Percentiles rank a stretch among this genome's conserved stretches.
phyloP scores from a whole-genome alignment of 2,329 filamentous ascomycete genomes.

The Aspergillus udagawae region DNA sequence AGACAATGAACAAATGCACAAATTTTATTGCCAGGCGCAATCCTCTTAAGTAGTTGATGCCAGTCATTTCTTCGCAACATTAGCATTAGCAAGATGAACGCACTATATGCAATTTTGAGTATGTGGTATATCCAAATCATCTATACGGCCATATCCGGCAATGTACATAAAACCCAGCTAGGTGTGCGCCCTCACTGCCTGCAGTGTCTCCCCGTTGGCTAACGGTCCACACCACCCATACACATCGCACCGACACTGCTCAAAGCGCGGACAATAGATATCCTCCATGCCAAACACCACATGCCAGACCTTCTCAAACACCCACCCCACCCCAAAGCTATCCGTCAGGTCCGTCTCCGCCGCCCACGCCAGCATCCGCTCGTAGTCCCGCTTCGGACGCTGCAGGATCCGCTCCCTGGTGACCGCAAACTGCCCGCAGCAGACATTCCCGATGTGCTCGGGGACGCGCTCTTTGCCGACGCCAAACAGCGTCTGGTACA shows the following conservation, averaged over 20 bases:
- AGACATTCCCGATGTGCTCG: constrained; percentile 26
- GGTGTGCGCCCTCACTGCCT: background rate
- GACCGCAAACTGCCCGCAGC: constrained; percentile 35
- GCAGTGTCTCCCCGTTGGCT: background rate
- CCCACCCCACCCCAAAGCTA: constrained; percentile 27
- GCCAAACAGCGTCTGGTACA: constrained; percentile 23
- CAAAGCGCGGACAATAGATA: constrained; percentile 20
- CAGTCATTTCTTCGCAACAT: background rate
- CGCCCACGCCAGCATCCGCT: constrained; percentile 31
- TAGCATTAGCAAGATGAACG: background rate
- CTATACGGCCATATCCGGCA: background rate
- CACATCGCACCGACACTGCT: constrained; percentile 28
- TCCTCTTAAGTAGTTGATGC: too few species aligned
- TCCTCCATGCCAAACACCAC: constrained; percentile 28
- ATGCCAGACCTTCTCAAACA: constrained; percentile 33
- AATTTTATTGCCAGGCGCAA: too few species aligned
- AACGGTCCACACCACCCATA: constrained; percentile 25
- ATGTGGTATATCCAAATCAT: background rate
- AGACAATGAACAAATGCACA: background rate
- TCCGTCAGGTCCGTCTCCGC: constrained; percentile 26
- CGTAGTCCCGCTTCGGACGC: constrained; percentile 26
- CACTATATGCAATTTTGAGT: background rate
- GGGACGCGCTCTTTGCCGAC: constrained; percentile 21
- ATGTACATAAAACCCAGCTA: background rate
- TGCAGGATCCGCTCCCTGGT: constrained; percentile 26